phyloP scores from a whole-genome alignment of 768 basidiomycete species.

The Dentipellis sp. region DNA sequence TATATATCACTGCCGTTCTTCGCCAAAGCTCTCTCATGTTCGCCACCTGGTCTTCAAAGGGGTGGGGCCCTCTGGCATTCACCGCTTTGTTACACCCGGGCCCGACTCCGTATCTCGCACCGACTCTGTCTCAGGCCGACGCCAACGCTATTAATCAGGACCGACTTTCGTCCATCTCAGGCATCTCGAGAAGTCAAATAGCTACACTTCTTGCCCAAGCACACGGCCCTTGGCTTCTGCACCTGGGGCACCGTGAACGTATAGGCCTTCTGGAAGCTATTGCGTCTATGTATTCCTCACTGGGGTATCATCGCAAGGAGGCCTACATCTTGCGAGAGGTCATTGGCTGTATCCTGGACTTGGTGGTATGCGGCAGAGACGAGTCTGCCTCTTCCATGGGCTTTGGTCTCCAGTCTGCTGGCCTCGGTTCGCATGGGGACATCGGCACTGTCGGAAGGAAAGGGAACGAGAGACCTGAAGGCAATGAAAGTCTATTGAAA shows the following conservation, averaged over 20 bases:
- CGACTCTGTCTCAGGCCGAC: constrained; percentile 40
- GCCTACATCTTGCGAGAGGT: constrained; percentile 81
- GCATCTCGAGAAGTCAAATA: constrained; percentile 62
- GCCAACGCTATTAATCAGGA: constrained; percentile 39
- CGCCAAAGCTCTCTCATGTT: constrained; percentile 70
- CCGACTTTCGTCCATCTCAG: constrained; percentile 57
- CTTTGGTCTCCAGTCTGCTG: constrained; percentile 30
- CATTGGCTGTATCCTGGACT: constrained; percentile 74
- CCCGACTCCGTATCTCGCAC: constrained; percentile 49
- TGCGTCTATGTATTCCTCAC: constrained; percentile 65
- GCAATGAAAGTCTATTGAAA: constrained; percentile 73
- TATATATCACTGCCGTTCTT: constrained; percentile 60
- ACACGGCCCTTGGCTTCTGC: constrained; percentile 83
- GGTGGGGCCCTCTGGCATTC: constrained; percentile 76
- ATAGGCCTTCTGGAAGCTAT: constrained; percentile 60
- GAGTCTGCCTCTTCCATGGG: constrained; percentile 41
- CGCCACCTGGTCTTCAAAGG: constrained; percentile 78
- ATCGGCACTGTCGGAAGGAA: constrained; percentile 61
- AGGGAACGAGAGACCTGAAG: constrained; percentile 63
- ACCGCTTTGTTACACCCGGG: constrained; percentile 64
- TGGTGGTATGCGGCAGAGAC: constrained; percentile 78
- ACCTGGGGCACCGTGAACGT: constrained; percentile 69
- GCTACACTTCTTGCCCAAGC: constrained; percentile 56
- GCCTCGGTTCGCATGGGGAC: constrained; percentile 20
- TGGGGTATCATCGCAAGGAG: constrained; percentile 86